These are phyloP conservation scores for Polyplosphaeria fusca DNA, from an alignment of 495 filamentous ascomycete genomes.

Conservation along the genomic window DNA sequence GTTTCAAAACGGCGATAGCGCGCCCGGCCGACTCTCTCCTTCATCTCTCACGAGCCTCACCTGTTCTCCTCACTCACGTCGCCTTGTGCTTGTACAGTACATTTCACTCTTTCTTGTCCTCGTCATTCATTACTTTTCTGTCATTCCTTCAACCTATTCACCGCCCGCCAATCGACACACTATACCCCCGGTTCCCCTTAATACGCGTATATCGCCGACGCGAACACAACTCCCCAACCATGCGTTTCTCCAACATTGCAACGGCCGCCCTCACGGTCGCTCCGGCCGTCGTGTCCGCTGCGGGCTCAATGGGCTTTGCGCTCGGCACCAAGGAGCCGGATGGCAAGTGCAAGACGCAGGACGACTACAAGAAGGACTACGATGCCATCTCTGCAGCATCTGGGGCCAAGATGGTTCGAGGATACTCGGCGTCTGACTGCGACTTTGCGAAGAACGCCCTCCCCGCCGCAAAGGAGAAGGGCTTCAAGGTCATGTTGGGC, in stretches of 20 bases:
- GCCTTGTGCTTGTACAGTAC: slow-evolving; percentile 1
- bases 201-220: not conserved
- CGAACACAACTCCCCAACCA: slow-evolving; percentile 14
- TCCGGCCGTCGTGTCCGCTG: slow-evolving; percentile 43
- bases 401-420: slow-evolving; percentile 59
- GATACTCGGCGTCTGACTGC: slow-evolving; percentile 69
- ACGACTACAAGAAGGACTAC: slow-evolving; percentile 69
- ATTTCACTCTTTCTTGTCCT: not conserved
- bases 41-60: slow-evolving; percentile 10
- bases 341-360: slow-evolving; percentile 60
- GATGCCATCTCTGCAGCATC: slow-evolving; percentile 49
- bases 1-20: slow-evolving; percentile 18
- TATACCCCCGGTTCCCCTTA: not conserved
- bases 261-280: slow-evolving; percentile 41
- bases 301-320: slow-evolving; percentile 53
- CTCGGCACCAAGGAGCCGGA: slow-evolving; percentile 54
- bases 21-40: not conserved
- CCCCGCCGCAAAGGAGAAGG: slow-evolving; percentile 66
- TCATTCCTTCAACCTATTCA: slow-evolving; percentile 15
- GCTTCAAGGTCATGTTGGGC: slow-evolving; percentile 72
- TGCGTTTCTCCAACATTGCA: slow-evolving; percentile 44
- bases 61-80: slow-evolving; percentile 1
- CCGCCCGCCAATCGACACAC: not conserved
- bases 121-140: not conserved
- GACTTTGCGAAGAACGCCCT: slow-evolving; percentile 63